Percentiles rank a stretch among this genome's conserved stretches.
These are phyloP conservation scores for Phytophthora quininea DNA, from an alignment of 352 stramenopile species.

Conservation along the genomic window DNA sequence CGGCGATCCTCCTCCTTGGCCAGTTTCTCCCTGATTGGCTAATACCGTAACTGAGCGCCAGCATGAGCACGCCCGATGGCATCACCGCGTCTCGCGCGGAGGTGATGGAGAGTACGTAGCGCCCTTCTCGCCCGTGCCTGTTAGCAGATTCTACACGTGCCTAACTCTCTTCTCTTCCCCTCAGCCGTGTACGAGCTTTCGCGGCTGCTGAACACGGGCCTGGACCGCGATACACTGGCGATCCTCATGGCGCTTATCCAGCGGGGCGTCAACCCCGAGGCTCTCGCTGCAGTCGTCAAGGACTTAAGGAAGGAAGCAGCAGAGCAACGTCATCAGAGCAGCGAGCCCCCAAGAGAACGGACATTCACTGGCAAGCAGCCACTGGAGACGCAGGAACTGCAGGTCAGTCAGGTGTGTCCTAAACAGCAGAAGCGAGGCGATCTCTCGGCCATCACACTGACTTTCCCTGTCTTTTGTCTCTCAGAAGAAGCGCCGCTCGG, in stretches of 20 bases:
- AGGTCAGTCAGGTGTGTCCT: conserved; percentile 76
- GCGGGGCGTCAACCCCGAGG: conserved; percentile 91
- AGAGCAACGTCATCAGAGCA: conserved; percentile 18
- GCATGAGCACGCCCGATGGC: conserved; percentile 36
- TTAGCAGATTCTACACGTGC: neutral
- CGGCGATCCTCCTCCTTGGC: conserved; percentile 76
- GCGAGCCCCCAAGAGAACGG: conserved; percentile 26
- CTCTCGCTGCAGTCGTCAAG: conserved; percentile 88
- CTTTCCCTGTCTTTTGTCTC: conserved; percentile 12
- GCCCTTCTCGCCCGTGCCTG: neutral
- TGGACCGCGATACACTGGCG: conserved; percentile 88
- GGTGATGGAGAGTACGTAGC: conserved; percentile 62
- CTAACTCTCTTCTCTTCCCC: neutral
- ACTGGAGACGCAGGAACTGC: conserved; percentile 50
- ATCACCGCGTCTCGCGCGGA: conserved; percentile 55
- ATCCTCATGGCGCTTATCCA: conserved; percentile 90
- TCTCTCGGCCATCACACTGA: no score
- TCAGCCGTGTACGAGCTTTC: conserved; percentile 91
- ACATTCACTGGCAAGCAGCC: conserved; percentile 63
- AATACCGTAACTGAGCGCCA: no score
- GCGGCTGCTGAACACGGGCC: conserved; percentile 88
- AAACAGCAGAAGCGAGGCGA: conserved; percentile 25
- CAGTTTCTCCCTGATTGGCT: conserved; percentile 51
- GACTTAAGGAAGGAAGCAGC: conserved; percentile 79
- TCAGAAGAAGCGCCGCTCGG: conserved; percentile 67